A percentile compares a stretch with the other conserved stretches of the same genome.
phyloP scores from a whole-genome alignment of 768 basidiomycete genomes.

The Podaxis pistillaris region DNA sequence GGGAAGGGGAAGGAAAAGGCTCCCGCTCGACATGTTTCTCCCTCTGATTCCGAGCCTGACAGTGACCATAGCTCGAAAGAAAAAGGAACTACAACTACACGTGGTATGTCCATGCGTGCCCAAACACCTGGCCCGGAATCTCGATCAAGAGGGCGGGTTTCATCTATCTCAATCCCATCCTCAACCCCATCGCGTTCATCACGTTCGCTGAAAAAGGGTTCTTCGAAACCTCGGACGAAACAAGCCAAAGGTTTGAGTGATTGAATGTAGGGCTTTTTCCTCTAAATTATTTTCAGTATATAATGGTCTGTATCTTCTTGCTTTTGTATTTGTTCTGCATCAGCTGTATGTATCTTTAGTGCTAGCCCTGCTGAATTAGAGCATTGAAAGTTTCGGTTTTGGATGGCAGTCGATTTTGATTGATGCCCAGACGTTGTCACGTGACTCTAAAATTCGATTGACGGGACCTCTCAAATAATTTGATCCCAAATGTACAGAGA shows the following conservation, averaged over 20 bases:
- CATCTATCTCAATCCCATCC: neutral
- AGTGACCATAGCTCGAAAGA: neutral
- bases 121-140: neutral
- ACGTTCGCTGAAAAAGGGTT: neutral
- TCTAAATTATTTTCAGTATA: neutral
- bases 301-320: neutral
- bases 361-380: neutral
- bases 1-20: constrained; percentile 18
- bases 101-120: neutral
- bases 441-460: neutral
- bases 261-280: neutral
- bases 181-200: neutral
- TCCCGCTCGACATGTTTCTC: neutral
- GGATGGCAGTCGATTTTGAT: neutral
- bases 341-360: neutral
- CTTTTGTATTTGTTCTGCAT: neutral
- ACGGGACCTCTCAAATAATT: neutral
- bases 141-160: neutral
- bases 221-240: neutral
- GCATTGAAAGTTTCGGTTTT: neutral
- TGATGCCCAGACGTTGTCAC: neutral
- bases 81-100: neutral
- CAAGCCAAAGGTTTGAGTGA: neutral
- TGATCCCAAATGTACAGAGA: neutral
- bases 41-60: constrained; percentile 6